These are phyloP conservation scores for Fusarium drepaniforme DNA, from an alignment of 2,329 filamentous ascomycete species.

Conservation along the genomic window DNA sequence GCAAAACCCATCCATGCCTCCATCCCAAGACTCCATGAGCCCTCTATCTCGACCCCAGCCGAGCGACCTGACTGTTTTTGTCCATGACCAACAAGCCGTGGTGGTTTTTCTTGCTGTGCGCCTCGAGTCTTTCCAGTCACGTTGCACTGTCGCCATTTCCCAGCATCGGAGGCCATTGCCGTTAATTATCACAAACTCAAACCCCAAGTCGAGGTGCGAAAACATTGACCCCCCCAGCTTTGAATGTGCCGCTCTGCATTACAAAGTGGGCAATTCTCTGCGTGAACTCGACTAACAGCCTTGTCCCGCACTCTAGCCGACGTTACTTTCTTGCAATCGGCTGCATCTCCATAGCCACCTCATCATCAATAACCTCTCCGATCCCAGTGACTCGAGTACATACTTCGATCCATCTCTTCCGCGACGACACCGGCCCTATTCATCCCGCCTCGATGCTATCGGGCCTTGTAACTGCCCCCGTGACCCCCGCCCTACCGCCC, in stretches of 20 bases:
- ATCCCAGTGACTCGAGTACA: slow-evolving; percentile 25
- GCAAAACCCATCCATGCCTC: slow-evolving; percentile 45
- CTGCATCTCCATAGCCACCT: background rate
- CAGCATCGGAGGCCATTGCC: slow-evolving; percentile 29
- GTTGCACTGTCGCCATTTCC: slow-evolving; percentile 28
- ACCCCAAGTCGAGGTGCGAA: slow-evolving; percentile 30
- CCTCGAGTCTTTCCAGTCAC: slow-evolving; percentile 25
- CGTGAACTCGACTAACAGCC: slow-evolving; percentile 35
- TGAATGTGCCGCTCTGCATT: slow-evolving; percentile 28
- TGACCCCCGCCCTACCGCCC: slow-evolving; percentile 37
- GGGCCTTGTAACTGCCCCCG: slow-evolving; percentile 31
- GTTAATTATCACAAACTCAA: slow-evolving; percentile 26
- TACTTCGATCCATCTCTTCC: slow-evolving; percentile 22
- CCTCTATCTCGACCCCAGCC: slow-evolving; percentile 39
- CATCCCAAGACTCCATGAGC: slow-evolving; percentile 44
- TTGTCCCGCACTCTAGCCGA: slow-evolving; percentile 26
- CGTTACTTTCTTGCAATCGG: slow-evolving; percentile 18
- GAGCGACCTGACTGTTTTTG: slow-evolving; percentile 28
- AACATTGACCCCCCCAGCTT: slow-evolving; percentile 29
- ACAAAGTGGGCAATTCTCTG: slow-evolving; percentile 35
- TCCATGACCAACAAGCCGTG: slow-evolving; percentile 37
- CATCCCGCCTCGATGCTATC: slow-evolving; percentile 41
- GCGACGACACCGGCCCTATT: slow-evolving; percentile 20
- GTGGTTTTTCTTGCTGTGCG: slow-evolving; percentile 30
- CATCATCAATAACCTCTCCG: slow-evolving; percentile 20